Evolutionary conservation across 225 moss, liverwort and hornwort genomes (phyloP).

Genomic region (Antitrichia curtipendula): DNA sequence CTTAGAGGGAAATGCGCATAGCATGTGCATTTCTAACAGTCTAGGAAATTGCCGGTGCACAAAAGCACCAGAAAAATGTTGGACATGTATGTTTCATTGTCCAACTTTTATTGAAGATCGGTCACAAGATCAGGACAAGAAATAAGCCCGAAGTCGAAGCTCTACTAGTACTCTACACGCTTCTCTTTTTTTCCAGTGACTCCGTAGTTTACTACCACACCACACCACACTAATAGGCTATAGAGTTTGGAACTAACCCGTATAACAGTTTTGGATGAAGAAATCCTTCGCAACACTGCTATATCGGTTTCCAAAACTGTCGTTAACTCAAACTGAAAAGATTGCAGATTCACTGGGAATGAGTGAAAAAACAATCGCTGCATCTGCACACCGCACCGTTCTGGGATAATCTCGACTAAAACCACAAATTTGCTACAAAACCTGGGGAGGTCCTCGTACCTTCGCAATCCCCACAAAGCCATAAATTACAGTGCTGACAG

Average conservation of each 20-base stretch:
- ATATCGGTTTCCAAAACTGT: background rate
- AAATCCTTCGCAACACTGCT: background rate
- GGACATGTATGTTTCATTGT: background rate
- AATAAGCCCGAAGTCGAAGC: background rate
- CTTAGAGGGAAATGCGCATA: too few relatives aligned
- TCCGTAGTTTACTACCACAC: background rate
- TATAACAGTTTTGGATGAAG: background rate
- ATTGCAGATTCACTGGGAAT: constrained; percentile 5
- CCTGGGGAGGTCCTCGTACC: background rate
- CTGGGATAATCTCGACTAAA: background rate
- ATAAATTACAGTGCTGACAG: background rate
- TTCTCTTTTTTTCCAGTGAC: background rate
- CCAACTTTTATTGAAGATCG: background rate
- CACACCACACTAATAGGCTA: background rate
- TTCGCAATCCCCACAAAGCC: background rate
- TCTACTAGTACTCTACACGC: background rate
- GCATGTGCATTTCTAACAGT: background rate
- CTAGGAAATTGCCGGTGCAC: background rate
- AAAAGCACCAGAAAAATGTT: background rate
- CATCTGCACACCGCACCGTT: constrained; percentile 57
- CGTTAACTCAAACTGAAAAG: background rate
- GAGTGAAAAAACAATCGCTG: constrained; percentile 16
- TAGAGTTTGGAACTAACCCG: background rate
- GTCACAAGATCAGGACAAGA: background rate
- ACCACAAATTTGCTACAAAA: background rate